These are phyloP conservation scores for Populus trichocarpa DNA, from an alignment of 441 rosid species.

Conservation along the genomic window DNA sequence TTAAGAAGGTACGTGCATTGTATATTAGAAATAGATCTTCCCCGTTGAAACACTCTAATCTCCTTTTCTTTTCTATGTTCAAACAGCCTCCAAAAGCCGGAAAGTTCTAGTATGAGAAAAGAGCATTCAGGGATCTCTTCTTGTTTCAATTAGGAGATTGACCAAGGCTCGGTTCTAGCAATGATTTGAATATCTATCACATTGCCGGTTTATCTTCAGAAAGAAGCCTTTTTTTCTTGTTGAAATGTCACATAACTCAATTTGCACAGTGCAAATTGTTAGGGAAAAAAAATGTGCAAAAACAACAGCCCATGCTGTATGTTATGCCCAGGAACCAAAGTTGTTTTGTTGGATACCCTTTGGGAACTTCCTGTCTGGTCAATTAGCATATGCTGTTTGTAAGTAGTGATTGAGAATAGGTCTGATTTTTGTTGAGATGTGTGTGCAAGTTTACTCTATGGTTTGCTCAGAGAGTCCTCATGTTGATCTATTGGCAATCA, in stretches of 20 bases:
- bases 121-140: conserved; percentile 11
- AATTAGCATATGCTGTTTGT: conserved; percentile 8
- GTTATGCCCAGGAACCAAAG: conserved; percentile 17
- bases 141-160: conserved; percentile 7
- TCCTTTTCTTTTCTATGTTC: conserved; percentile 5
- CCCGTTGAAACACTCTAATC: conserved; percentile 10
- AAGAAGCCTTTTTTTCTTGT: not conserved
- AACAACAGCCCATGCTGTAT: conserved; percentile 5
- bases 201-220: conserved; percentile 1
- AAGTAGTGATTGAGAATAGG: conserved; percentile 4
- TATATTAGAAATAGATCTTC: no score
- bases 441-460: conserved; percentile 11
- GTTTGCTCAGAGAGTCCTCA: conserved; percentile 9
- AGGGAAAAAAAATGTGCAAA: conserved; percentile 11
- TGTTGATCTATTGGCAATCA: conserved; percentile 3
- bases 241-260: conserved; percentile 13
- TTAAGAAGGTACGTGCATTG: conserved; percentile 60
- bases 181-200: conserved; percentile 4
- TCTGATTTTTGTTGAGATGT: conserved; percentile 18
- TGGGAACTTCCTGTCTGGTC: conserved; percentile 8
- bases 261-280: conserved; percentile 3
- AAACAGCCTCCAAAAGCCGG: conserved; percentile 58
- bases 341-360: conserved; percentile 8
- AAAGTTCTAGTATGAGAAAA: conserved; percentile 29
- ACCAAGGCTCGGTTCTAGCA: conserved; percentile 16